Evolutionary conservation across 2,329 filamentous ascomycete genomes (phyloP).

Genomic region (Pseudogymnoascus sp.): DNA sequence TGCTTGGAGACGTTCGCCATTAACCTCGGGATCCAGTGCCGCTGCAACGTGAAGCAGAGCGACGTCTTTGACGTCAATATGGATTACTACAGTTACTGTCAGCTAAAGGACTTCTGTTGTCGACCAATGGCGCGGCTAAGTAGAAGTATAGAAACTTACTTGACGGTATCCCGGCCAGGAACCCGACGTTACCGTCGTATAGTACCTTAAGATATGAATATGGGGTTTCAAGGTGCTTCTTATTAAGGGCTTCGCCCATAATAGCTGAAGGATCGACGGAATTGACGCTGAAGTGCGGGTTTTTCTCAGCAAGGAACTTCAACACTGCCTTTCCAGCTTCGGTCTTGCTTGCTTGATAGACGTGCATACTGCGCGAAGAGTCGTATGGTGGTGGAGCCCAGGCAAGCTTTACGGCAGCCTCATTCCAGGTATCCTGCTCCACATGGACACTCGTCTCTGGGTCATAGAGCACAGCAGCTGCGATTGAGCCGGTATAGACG

Average conservation of each 20-base stretch:
- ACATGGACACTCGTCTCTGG: conserved; percentile 10
- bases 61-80: conserved; percentile 24
- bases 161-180: not conserved
- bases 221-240: conserved; percentile 16
- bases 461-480: conserved; percentile 11
- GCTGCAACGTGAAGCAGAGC: conserved; percentile 26
- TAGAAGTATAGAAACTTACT: not conserved
- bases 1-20: conserved; percentile 22
- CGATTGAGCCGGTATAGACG: conserved; percentile 23
- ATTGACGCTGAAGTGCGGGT: conserved; percentile 22
- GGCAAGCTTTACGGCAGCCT: conserved; percentile 24
- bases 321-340: conserved; percentile 26
- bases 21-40: conserved; percentile 21
- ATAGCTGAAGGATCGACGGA: conserved; percentile 14
- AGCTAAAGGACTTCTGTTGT: not conserved
- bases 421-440: conserved; percentile 26
- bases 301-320: conserved; percentile 23
- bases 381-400: conserved; percentile 25
- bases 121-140: not conserved
- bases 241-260: conserved; percentile 16
- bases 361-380: not conserved
- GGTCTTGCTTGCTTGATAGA: conserved; percentile 28
- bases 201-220: not conserved
- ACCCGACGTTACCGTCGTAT: not conserved
- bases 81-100: conserved; percentile 13